Base-by-base conservation (phyloP, 2,329 filamentous ascomycete species). In the Aspergillus pseudoviridinutans region DNA sequence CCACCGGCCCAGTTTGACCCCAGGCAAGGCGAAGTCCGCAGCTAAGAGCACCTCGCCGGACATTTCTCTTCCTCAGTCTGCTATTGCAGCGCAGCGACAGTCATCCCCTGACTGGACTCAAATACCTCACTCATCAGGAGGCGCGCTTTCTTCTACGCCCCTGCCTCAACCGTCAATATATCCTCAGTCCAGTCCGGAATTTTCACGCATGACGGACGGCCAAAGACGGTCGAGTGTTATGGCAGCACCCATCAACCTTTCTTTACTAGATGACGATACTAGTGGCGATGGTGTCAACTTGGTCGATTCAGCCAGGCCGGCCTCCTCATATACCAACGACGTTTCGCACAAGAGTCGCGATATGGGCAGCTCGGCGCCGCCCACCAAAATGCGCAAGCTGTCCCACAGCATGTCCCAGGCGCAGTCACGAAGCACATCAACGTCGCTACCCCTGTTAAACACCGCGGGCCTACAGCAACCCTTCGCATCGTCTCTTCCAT, bases 261-360 rank as follows among this genome's bases (percentile, higher is more conserved):
- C 82, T 3, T 74, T 86, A 4, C 74, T 81, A 6, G 83, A 86
- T 58, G 83, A 84, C 41, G 82, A 84, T 51, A 82, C 84, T 32
- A 78, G 80, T 50, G 77, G 77, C 1, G 76, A 76, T 59, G 73
- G 76, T 49, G 63, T 71, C 27, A 69, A 62, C 49, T 35, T 63
- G 32, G 57, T 58, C 51, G 63, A 66, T 41, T 52, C 64, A 20
- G 56, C 59, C 49, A 62, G 63, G 25, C 55, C 63, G 25, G 51
- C 58, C 32, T 52, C 63, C 28, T 54, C 63, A 12, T 71, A 68
- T 27, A 22, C 62, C 25, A 65, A 62, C 35, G 70, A 71, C 32
- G 32, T 70, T 1, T 58, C 66, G 5, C 69, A 68, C 6, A 72
- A 70, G 54, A 61, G 61, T 14, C 54, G 68, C 4, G 66, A 59